phyloP scores from a whole-genome alignment of 2,329 filamentous ascomycete species.

The Exophiala mesophila region DNA sequence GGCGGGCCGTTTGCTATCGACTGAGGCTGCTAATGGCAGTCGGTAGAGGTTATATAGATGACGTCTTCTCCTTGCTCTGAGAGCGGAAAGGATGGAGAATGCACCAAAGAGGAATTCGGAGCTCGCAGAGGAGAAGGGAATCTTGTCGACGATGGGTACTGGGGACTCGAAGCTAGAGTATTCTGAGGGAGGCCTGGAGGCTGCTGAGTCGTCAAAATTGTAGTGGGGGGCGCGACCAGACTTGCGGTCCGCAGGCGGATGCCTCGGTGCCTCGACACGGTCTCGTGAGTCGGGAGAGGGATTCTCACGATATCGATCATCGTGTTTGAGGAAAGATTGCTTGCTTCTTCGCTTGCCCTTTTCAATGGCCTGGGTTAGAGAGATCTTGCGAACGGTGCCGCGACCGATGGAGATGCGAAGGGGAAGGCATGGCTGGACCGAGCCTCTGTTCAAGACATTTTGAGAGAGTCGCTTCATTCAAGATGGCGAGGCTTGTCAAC shows the following conservation, averaged over 20 bases:
- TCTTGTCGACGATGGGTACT: constrained; percentile 28
- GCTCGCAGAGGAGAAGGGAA: constrained; percentile 74
- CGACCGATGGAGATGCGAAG: neutral
- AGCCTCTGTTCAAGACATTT: constrained; percentile 16
- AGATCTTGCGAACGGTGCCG: constrained; percentile 41
- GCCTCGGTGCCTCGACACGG: too few relatives aligned
- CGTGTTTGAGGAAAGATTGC: constrained; percentile 10
- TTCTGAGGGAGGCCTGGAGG: neutral
- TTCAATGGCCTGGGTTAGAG: constrained; percentile 64
- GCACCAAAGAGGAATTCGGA: constrained; percentile 89
- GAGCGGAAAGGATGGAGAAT: constrained; percentile 72
- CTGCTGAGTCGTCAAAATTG: neutral
- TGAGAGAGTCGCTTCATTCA: constrained; percentile 13
- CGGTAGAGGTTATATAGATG: constrained; percentile 79
- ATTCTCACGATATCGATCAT: constrained; percentile 4
- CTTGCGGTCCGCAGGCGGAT: neutral
- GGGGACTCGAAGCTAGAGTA: neutral
- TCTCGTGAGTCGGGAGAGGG: too few relatives aligned
- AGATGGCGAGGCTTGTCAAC: neutral
- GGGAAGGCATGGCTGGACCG: constrained; percentile 6
- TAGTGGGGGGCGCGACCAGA: constrained; percentile 2
- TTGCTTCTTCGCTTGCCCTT: constrained; percentile 53
- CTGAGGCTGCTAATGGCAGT: constrained; percentile 35
- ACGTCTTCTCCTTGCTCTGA: constrained; percentile 61
- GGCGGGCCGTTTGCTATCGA: neutral